These are phyloP conservation scores for Penicillium brevicompactum DNA, from an alignment of 2,329 filamentous ascomycete genomes.

Conservation along the genomic window DNA sequence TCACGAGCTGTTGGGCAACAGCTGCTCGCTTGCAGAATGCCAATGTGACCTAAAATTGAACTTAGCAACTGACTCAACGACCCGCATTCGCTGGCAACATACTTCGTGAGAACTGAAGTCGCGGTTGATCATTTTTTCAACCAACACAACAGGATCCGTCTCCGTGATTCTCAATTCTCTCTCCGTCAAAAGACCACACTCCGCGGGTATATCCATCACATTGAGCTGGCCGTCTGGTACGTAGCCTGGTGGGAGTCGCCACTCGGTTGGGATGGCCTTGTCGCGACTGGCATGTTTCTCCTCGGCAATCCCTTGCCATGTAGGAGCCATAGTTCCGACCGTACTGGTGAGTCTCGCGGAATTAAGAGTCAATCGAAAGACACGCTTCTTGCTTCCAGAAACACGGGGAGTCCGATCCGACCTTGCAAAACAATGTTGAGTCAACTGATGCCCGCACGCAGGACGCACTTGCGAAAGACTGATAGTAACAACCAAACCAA, in stretches of 20 bases:
- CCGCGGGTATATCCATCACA: constrained; percentile 3
- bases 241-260: neutral
- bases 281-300: neutral
- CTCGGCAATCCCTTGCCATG: neutral
- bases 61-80: neutral
- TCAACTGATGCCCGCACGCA: too few species aligned
- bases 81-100: neutral
- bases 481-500: too few species aligned
- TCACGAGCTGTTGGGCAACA: constrained; percentile 16
- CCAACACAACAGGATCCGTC: neutral
- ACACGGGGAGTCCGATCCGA: too few species aligned
- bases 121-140: neutral
- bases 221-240: constrained; percentile 5
- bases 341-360: neutral
- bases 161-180: neutral
- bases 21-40: constrained; percentile 17
- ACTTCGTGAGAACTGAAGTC: neutral
- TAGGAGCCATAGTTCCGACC: neutral
- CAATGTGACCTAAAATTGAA: constrained; percentile 2
- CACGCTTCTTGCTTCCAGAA: too few species aligned
- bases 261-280: neutral
- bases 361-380: too few species aligned
- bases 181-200: neutral
- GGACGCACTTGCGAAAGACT: too few species aligned
- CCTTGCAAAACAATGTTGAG: too few species aligned